These are phyloP conservation scores for Excoecaria agallocha DNA, from an alignment of 345 rosid species.

Conservation along the genomic window DNA sequence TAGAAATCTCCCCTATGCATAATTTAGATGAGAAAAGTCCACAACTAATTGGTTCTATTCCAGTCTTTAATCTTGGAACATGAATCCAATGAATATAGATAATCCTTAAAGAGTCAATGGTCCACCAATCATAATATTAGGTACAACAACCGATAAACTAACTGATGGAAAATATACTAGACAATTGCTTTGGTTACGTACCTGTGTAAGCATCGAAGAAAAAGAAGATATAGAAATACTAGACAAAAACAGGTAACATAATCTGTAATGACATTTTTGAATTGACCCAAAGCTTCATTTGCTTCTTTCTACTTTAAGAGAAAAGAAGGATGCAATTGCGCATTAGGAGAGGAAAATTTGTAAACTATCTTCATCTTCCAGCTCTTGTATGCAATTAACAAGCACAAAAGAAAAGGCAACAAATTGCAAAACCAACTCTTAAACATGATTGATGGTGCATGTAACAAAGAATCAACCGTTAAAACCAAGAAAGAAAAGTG, in stretches of 20 bases:
- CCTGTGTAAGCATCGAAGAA: too few species aligned
- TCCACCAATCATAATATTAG: background rate
- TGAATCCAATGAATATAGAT: background rate
- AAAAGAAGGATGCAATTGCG: background rate
- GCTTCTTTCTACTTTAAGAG: background rate
- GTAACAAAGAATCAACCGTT: background rate
- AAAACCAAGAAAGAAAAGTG: background rate
- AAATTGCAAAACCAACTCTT: background rate
- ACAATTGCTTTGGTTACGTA: too few species aligned
- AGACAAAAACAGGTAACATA: too few species aligned
- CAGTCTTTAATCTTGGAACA: background rate
- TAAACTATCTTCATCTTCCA: background rate
- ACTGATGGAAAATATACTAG: too few species aligned
- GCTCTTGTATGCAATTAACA: too few species aligned
- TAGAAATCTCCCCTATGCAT: background rate
- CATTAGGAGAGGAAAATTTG: background rate
- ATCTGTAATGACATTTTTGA: background rate
- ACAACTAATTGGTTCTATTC: too few species aligned
- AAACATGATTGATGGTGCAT: too few species aligned
- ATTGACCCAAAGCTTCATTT: background rate
- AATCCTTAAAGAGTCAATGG: background rate
- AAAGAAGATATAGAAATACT: too few species aligned
- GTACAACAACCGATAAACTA: background rate
- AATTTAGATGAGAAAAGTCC: background rate
- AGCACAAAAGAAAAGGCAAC: background rate